Evolutionary conservation across 1,284 basidiomycete genomes (phyloP), one percentile per base, ranked within the genome.

Genomic region (Athelia psychrophila): DNA sequence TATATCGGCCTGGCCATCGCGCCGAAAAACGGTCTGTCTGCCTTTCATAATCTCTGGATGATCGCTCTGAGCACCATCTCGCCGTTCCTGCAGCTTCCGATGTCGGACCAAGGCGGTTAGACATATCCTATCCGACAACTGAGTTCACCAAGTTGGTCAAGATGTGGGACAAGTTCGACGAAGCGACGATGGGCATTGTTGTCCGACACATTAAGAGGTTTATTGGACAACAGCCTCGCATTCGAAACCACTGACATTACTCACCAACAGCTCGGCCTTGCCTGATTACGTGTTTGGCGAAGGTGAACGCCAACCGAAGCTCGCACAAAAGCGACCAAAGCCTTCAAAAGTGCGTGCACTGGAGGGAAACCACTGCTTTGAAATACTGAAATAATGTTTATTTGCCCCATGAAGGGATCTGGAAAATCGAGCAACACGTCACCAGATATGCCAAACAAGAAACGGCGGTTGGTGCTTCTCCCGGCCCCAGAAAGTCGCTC

Each of bases 81-180:
- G 48, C 30, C 46, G 33, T 47, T 44, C 32, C 58, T 57, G 47
- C 74, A 91, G 89, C 81, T 56, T 86, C 84, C 24, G 68, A 81
- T n/a, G 69, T 75, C 54, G 89, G 86, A 32, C 81, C 86, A 48
- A 82, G 94, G 58, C 88, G 84, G 64, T 77, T 99, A 55, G 97
- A 99, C 69, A 95, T 99, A 54, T 97, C 94, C 54, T 98, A 95
- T 72, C 95, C 97, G 2, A 98, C 94, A 4, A 91, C 88, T 36
- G 93, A 98, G 64, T 99, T 99, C 67, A 93, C 89, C n/a, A 91
- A 95, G 63, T 81, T 92, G 52, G 94, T 96, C 63, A 97, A 96
- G 69, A 76, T 85, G 72, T 99, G 97, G 95, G 96, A 98, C 63
- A 91, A 91, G 68, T 99, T 90, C 63, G 93, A 98, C 56, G 91